phyloP scores from a whole-genome alignment of 441 rosid species.

The Bocquillonia castaneifolia region DNA sequence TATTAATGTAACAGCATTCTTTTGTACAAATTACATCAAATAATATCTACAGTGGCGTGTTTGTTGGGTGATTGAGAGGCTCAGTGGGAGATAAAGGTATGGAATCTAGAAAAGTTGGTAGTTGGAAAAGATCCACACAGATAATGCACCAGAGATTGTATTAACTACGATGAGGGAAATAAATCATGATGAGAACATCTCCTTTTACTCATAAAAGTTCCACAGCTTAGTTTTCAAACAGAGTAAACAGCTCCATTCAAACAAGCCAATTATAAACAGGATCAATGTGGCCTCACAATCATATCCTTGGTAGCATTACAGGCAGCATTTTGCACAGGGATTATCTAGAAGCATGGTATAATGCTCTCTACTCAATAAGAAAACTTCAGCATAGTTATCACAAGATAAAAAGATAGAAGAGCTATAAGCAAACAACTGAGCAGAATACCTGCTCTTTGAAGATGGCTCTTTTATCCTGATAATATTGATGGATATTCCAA shows the following conservation, averaged over 20 bases:
- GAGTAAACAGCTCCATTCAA: not conserved
- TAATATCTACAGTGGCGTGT: not conserved
- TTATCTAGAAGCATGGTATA: not conserved
- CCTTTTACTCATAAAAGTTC: not conserved
- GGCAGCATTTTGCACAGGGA: not conserved
- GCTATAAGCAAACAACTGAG: not conserved
- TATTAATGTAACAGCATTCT: not conserved
- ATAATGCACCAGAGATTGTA: not conserved
- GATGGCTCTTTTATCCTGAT: conserved; percentile 40
- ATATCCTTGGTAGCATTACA: not conserved
- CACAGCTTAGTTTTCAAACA: not conserved
- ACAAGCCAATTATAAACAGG: not conserved
- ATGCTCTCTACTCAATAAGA: not conserved
- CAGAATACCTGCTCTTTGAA: conserved; percentile 43
- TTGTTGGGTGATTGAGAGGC: not conserved
- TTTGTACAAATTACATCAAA: conserved; percentile 1
- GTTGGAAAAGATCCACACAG: not conserved
- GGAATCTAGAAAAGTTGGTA: not conserved
- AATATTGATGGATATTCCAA: conserved; percentile 57
- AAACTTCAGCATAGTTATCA: not conserved
- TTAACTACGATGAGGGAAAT: not conserved
- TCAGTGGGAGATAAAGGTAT: not conserved
- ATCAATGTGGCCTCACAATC: not conserved
- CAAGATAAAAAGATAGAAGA: not conserved
- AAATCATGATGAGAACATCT: not conserved